Evolutionary conservation across 139 green algal species (phyloP), one percentile per base, ranked within the genome.

Genomic region (Haematococcus sp.): DNA sequence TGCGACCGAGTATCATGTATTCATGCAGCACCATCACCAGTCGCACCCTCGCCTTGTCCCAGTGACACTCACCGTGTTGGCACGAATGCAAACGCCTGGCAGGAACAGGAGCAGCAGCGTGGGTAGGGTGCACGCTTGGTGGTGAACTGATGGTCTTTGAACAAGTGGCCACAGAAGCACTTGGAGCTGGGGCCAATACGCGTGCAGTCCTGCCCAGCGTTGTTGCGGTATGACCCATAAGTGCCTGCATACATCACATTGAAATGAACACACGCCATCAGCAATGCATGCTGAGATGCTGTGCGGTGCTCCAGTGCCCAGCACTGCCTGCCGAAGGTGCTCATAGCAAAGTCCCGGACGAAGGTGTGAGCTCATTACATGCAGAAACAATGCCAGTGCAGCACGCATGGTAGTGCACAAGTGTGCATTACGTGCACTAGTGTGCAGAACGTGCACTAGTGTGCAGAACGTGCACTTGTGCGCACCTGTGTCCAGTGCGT

Each of bases 91-190:
- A 61, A 70, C 23, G 35, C 63, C 32, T 70, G 52, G 31, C 66
- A 60, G 31, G 27, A 16, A n/a, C 58, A 65, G 58, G 25, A 65
- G 27, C 25, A 35, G 58, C 58, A 65, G 27, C 61, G 43, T 17
- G 80, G 80, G 71, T 80, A 86, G 7, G 40, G 40, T 31, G 65
- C 59, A 23, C 65, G 25, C 68, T 82, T 82, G 13, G 58, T 75
- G 27, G 55, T 35, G 44, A 86, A 86, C 17, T 61, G 44, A 51
- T 88, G 83, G 1, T 79, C 73, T 2, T 55, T 63, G 66, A 68
- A 82, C 33, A 28, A 35, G 70, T 84, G 73, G 32, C 75, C 75
- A 68, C 82, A 88, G 65, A 88, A 88, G 76, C 83, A 88, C 33
- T 76, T 75, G 4, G 73, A 66, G n/a, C 16, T 49, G 11, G 79